Percentiles rank a stretch among this genome's conserved stretches.
Conservation (phyloP, 306 rosid species). For the Neltuma alba region DNA sequence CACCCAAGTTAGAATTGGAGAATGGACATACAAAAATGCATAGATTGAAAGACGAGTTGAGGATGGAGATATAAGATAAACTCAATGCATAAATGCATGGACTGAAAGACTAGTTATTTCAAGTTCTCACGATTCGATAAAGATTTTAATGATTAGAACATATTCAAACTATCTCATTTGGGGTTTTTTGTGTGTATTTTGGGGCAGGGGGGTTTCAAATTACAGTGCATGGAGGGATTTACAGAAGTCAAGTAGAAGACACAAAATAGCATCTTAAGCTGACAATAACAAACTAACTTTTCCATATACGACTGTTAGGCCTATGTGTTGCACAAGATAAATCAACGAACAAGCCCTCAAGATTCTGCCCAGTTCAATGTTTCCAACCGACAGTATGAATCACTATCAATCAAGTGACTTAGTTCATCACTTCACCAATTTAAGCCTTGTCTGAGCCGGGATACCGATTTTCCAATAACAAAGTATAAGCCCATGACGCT, state of each 20-base stretch:
- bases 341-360: neutral
- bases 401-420: neutral
- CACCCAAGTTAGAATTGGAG: neutral
- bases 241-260: neutral
- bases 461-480: neutral
- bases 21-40: too few relatives aligned
- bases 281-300: neutral
- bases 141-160: neutral
- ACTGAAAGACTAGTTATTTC: neutral
- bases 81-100: neutral
- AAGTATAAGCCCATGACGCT: neutral
- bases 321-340: neutral
- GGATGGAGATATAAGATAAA: neutral
- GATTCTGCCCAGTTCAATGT: neutral
- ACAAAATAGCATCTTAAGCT: neutral
- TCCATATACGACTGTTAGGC: slow-evolving; percentile 2
- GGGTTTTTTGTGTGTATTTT: neutral
- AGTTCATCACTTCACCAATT: neutral
- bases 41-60: too few relatives aligned
- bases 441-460: neutral
- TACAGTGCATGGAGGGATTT: neutral
- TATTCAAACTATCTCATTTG: neutral
- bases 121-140: neutral
- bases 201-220: neutral
- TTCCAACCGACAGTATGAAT: neutral